phyloP scores from a whole-genome alignment of 208 protist species.

The Wallacemonas rigidus region DNA sequence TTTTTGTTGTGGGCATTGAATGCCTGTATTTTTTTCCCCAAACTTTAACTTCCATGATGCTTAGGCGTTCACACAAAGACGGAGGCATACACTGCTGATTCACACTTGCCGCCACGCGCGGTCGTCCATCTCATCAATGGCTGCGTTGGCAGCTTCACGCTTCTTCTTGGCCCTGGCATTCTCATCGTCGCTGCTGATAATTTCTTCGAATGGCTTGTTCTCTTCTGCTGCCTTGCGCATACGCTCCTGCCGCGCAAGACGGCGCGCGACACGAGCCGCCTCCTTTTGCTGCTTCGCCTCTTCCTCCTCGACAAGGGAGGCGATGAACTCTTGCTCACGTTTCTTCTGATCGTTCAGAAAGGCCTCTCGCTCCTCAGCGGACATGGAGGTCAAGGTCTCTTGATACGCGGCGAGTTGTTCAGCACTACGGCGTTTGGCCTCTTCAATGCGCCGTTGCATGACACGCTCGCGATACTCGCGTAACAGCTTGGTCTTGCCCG shows the following conservation, averaged over 20 bases:
- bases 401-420: constrained; percentile 52
- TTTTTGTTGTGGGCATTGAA: no score
- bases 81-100: not conserved
- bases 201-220: constrained; percentile 14
- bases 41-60: not conserved
- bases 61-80: not conserved
- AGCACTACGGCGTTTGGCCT: constrained; percentile 45
- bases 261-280: constrained; percentile 38
- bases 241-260: constrained; percentile 38
- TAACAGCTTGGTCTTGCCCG: constrained; percentile 30
- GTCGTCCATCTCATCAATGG: constrained; percentile 38
- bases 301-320: constrained; percentile 32
- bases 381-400: constrained; percentile 41
- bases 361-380: constrained; percentile 44
- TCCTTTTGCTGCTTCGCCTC: constrained; percentile 31
- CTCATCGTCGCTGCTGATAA: constrained; percentile 40
- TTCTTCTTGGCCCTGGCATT: constrained; percentile 20
- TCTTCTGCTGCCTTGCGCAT: constrained; percentile 19
- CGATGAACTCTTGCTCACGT: constrained; percentile 38
- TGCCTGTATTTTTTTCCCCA: no score
- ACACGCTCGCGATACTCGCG: constrained; percentile 31
- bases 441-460: constrained; percentile 34
- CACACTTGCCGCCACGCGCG: constrained; percentile 8
- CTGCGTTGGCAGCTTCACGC: constrained; percentile 28
- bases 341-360: constrained; percentile 47